Evolutionary conservation across 768 basidiomycete genomes (phyloP), one percentile per base, ranked within the genome.

Genomic region (Hemileccinum impolitum): DNA sequence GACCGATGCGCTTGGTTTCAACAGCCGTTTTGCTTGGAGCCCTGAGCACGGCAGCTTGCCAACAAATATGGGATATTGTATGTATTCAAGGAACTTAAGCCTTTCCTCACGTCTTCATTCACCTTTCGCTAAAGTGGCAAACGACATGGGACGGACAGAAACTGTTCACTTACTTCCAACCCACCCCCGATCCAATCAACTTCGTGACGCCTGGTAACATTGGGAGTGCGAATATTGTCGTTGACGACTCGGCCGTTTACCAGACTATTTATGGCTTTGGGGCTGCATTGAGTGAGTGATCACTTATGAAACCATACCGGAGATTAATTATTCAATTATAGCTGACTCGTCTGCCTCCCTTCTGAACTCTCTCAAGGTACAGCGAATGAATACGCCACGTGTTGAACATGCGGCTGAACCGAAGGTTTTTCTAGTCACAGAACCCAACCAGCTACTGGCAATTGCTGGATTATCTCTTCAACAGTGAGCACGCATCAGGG

Each of bases 241-340:
- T 90, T 13, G 63, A 80, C 42, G 85, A 86, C 60, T 65, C 64
- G 3, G 54, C 68, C 3, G 62, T 74, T n/a, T 81, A 77, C 63
- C 87, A 88, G 66, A 66, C 72, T 1, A 79, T 90, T 35, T 74
- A 72, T 44, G 87, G 87, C 12, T 85, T 86, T 56, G 87, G 87
- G 0, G 84, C 75, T 9, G 58, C 80, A 0, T 68, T 89, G 28
- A 87, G 87, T 87, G 57, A 28, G 70, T 59, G 15, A 40, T 30
- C 23, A 15, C 21, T 39, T 23, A 39, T 18, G 10, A 26, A 47
- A 40, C 11, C 4, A 12, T 12, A 39, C 43, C 23, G 31, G 28
- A 54, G 26, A 39, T 40, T 46, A 45, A 55, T 13, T 5, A 14
- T 31, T 26, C 43, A 21, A 41, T 23, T 8, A 52, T 31, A 89